Evolutionary conservation across 306 rosid species (phyloP).

Genomic region (Leucaena leucocephala): DNA sequence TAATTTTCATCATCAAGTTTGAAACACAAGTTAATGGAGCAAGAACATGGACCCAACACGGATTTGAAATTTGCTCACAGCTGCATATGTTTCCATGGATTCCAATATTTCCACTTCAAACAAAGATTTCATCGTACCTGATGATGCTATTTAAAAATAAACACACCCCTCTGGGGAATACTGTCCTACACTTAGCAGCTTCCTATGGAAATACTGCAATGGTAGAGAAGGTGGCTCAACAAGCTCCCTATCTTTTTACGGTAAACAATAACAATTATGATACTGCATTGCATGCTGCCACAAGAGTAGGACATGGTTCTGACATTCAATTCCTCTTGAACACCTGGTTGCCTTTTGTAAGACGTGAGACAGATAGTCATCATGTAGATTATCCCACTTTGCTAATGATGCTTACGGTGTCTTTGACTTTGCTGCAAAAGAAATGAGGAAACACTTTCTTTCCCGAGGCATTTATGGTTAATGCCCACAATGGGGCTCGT

Average conservation of each 20-base stretch:
- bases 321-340: not conserved
- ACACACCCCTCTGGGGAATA: not conserved
- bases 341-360: not conserved
- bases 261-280: not conserved
- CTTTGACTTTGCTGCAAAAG: not conserved
- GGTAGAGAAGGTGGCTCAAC: not conserved
- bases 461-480: not conserved
- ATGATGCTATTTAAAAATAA: not conserved
- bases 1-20: not conserved
- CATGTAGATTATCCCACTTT: not conserved
- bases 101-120: not conserved
- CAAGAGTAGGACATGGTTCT: not conserved
- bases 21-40: not conserved
- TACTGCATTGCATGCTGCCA: constrained; percentile 3
- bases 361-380: not conserved
- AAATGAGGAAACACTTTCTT: not conserved
- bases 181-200: not conserved
- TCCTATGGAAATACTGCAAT: not conserved
- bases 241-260: not conserved
- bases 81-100: not conserved
- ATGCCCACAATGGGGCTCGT: not conserved
- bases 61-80: constrained; percentile 2
- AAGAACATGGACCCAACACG: not conserved
- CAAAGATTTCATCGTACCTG: not conserved
- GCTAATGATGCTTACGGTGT: not conserved